Evolutionary conservation across 768 basidiomycete species (phyloP).

Genomic region (Phylloporus sp.): DNA sequence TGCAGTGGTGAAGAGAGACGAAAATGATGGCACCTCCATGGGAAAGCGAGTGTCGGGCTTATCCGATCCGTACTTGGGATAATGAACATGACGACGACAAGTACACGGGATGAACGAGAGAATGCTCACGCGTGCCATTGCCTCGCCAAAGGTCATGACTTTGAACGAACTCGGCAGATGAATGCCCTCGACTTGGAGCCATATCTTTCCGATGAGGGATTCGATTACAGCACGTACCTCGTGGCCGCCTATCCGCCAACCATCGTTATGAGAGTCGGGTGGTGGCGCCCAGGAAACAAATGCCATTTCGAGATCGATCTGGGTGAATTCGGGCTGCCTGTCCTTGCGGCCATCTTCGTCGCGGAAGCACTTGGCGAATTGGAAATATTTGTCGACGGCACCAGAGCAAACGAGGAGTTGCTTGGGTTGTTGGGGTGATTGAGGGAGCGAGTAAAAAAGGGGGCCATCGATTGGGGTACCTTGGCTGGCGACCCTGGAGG

Average conservation of each 20-base stretch:
- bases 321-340: constrained; percentile 95
- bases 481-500: constrained; percentile 49
- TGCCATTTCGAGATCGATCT: constrained; percentile 95
- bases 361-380: constrained; percentile 90
- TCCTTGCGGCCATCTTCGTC: constrained; percentile 95
- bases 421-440: constrained; percentile 96
- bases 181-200: constrained; percentile 64
- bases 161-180: constrained; percentile 58
- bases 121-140: constrained; percentile 75
- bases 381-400: constrained; percentile 84
- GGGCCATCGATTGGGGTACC: constrained; percentile 24
- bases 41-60: constrained; percentile 91
- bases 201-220: constrained; percentile 65
- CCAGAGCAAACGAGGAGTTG: constrained; percentile 90
- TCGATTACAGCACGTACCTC: constrained; percentile 82
- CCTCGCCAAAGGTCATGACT: constrained; percentile 85
- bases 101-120: constrained; percentile 6
- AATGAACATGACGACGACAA: constrained; percentile 17
- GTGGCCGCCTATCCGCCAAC: constrained; percentile 82
- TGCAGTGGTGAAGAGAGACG: constrained; percentile 1
- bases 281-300: constrained; percentile 76
- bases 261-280: constrained; percentile 21
- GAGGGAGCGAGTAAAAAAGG: constrained; percentile 83
- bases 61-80: constrained; percentile 81
- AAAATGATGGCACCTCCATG: constrained; percentile 59